phyloP scores from a whole-genome alignment of 106 monocot genomes.

The Agapanthus africanus region DNA sequence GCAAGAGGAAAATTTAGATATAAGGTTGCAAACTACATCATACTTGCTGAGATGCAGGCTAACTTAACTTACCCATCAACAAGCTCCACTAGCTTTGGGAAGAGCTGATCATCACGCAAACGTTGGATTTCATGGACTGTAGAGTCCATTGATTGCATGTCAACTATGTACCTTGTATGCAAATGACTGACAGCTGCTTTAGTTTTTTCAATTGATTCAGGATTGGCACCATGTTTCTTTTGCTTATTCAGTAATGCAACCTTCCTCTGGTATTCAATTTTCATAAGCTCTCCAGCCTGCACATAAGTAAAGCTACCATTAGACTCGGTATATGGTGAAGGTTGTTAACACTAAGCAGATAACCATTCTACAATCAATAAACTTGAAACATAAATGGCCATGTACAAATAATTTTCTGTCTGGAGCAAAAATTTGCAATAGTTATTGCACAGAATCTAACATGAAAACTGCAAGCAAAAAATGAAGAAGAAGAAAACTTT shows the following conservation, averaged over 20 bases:
- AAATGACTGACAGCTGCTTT: conserved; percentile 94
- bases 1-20: not conserved
- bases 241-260: conserved; percentile 71
- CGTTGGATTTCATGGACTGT: conserved; percentile 92
- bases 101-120: conserved; percentile 77
- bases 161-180: conserved; percentile 96
- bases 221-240: conserved; percentile 53
- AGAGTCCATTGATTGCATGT: conserved; percentile 97
- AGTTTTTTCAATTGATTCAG: conserved; percentile 71
- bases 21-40: not conserved
- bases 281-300: conserved; percentile 87
- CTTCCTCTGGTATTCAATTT: conserved; percentile 93
- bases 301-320: conserved; percentile 3
- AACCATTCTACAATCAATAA: not conserved
- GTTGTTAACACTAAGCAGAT: not conserved
- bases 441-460: not conserved
- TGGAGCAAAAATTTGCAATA: not conserved
- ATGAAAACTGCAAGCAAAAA: not conserved
- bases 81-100: conserved; percentile 57
- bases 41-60: no score
- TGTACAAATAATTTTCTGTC: not conserved
- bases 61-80: conserved; percentile 65
- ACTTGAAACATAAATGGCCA: not conserved
- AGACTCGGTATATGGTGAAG: not conserved
- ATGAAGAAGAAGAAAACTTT: no score